Percentiles rank a stretch among this genome's conserved stretches.
phyloP scores from a whole-genome alignment of 1,139 yeast genomes.

The Taphrina pruni region DNA sequence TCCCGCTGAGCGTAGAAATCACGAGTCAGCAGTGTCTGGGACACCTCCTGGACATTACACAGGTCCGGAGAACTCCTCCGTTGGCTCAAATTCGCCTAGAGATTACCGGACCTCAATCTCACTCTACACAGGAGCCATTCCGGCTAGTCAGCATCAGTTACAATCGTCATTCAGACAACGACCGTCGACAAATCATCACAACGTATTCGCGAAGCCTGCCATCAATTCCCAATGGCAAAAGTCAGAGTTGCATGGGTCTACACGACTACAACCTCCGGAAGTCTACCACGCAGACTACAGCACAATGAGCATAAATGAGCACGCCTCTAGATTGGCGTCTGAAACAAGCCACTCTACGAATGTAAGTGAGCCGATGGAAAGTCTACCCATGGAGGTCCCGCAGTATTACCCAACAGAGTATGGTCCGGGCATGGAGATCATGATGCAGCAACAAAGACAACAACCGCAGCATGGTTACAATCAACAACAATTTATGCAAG shows the following conservation, averaged over 20 bases:
- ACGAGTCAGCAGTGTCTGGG: neutral
- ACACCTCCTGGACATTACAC: conserved; percentile 5
- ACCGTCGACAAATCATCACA: neutral
- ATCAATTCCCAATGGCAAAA: conserved; percentile 1
- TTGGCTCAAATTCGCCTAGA: conserved; percentile 1
- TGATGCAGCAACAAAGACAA: conserved; percentile 17
- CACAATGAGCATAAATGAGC: conserved; percentile 1
- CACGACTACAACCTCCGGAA: conserved; percentile 11
- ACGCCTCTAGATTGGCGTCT: neutral
- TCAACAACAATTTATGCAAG: conserved; percentile 15
- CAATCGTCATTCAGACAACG: neutral
- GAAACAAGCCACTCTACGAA: conserved; percentile 12
- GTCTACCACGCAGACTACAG: conserved; percentile 1
- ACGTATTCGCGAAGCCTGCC: neutral
- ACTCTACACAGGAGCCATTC: conserved; percentile 1
- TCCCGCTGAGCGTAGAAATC: neutral
- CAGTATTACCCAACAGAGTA: conserved; percentile 12
- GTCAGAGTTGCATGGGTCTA: neutral
- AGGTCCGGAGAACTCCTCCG: neutral
- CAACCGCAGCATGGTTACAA: neutral
- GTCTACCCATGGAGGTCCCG: conserved; percentile 8
- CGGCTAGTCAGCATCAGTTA: conserved; percentile 1
- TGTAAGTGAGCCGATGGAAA: neutral
- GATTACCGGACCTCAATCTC: conserved; percentile 7
- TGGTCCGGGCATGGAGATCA: conserved; percentile 5